Conservation (phyloP, 2,329 filamentous ascomycete species). For the Penicillium aurantiogriseum region DNA sequence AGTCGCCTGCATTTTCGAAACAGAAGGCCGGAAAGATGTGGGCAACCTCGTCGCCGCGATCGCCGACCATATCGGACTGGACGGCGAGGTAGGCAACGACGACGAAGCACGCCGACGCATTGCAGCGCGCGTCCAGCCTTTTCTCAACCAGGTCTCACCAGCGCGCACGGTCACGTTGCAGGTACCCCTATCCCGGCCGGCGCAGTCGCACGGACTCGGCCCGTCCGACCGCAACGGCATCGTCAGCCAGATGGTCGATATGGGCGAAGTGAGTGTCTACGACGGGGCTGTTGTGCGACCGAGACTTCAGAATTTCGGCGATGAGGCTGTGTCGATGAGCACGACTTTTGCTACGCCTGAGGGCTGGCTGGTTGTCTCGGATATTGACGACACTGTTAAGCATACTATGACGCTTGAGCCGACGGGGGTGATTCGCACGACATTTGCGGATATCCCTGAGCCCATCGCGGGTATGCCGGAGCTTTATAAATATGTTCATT, state of each 20-base stretch:
- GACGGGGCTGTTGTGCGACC: conserved; percentile 51
- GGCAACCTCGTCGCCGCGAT: conserved; percentile 69
- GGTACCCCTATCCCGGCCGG: conserved; percentile 53
- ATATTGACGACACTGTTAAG: conserved; percentile 96
- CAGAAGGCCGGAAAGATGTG: conserved; percentile 65
- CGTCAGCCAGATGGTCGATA: conserved; percentile 59
- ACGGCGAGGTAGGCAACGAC: conserved; percentile 51
- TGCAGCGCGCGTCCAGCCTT: conserved; percentile 58
- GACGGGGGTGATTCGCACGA: conserved; percentile 75
- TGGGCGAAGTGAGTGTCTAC: conserved; percentile 47
- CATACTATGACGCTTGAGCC: conserved; percentile 78
- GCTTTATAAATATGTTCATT: conserved; percentile 68
- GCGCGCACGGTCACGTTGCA: conserved; percentile 66
- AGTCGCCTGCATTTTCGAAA: conserved; percentile 76
- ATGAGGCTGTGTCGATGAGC: conserved; percentile 56
- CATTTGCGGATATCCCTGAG: conserved; percentile 73
- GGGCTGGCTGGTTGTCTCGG: conserved; percentile 83
- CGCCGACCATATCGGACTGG: conserved; percentile 66
- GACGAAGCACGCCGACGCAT: conserved; percentile 63
- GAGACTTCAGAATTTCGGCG: conserved; percentile 27
- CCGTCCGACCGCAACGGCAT: conserved; percentile 73
- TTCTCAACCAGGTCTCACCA: conserved; percentile 72
- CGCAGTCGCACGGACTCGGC: conserved; percentile 56
- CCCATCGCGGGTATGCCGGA: conserved; percentile 80
- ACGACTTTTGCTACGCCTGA: conserved; percentile 73